Base-by-base conservation (phyloP, 176 grass and related monocot genomes). In the Triticum monococcum region DNA sequence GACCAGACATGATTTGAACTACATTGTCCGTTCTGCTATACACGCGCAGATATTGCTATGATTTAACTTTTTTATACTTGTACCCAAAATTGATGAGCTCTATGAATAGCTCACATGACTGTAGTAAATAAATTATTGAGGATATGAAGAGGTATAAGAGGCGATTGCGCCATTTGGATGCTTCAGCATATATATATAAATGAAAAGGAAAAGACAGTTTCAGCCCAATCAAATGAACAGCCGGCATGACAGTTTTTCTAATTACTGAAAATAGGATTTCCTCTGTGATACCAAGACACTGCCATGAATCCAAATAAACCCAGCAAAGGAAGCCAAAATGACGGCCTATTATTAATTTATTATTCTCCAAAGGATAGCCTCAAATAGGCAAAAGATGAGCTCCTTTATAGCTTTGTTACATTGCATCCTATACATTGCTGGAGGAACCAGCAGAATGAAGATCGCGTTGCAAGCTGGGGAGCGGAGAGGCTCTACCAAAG, bases 391-490 rank as follows among this genome's bases (percentile, higher is more conserved):
- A 67, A 38, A 65, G 5, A 5, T 9, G n/a, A 41, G 48, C 28
- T 38, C 16, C 25, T 54, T 62, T 7, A 23, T 7, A 79, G 72
- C 36, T 41, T 59, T 64, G 81, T 73, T 86, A 57, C 65, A 71
- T 46, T 33, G 17, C 81, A 84, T 76, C 69, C 60, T 81, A 83
- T 77, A 88, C 89, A 77, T 70, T 76, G 79, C 70, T 70, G 70
- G 16, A 85, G 54, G 59, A 40, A 78, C 72, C 64, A 33, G 28
- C 8, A 12, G 26, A 79, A 83, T 16, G 80, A 84, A 33, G 22
- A 64, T 31, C 1, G 12, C 56, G 26, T 41, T 70, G 64, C 52
- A 36, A 60, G 37, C 9, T 23, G 30, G 24, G n/a, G 2, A 52
- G 20, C 4, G 3, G 9, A 30, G 46, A 12, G 30, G 43, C 36